Percentiles rank a stretch among this genome's conserved stretches.
These are phyloP conservation scores for Beauveria brongniartii DNA, from an alignment of 2,329 filamentous ascomycete species.

Conservation along the genomic window DNA sequence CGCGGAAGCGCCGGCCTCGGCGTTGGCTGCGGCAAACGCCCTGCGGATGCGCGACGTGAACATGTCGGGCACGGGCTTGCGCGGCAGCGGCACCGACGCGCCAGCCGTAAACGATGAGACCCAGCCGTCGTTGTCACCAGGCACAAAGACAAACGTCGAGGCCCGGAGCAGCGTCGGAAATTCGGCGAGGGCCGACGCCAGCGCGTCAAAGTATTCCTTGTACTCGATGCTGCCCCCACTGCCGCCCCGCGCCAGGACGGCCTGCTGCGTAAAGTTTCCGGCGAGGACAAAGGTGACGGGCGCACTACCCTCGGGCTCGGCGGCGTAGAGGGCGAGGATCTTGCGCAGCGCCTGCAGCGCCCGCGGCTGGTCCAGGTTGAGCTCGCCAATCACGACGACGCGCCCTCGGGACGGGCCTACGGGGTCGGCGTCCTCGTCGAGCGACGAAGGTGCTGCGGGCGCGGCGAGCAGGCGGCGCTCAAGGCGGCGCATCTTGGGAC, in stretches of 20 bases:
- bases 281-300: constrained; percentile 77
- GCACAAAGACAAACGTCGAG: constrained; percentile 85
- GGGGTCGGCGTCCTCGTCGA: constrained; percentile 19
- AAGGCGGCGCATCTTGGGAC: constrained; percentile 72
- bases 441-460: constrained; percentile 13
- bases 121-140: constrained; percentile 98
- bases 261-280: constrained; percentile 70
- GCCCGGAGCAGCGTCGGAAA: constrained; percentile 72
- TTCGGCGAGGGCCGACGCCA: constrained; percentile 75
- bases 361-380: constrained; percentile 79
- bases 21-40: constrained; percentile 70
- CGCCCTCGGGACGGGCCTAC: constrained; percentile 34
- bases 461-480: constrained; percentile 58
- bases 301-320: constrained; percentile 52
- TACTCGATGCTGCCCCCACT: constrained; percentile 85
- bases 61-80: constrained; percentile 69
- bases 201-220: constrained; percentile 88
- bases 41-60: constrained; percentile 84
- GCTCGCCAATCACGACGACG: constrained; percentile 72
- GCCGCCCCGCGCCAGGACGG: constrained; percentile 58
- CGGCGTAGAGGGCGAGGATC: constrained; percentile 66
- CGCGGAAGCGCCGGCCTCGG: constrained; percentile 39
- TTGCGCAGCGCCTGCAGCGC: constrained; percentile 74
- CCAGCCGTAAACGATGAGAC: constrained; percentile 75
- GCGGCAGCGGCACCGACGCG: constrained; percentile 60